Evolutionary conservation across 2,329 filamentous ascomycete genomes (phyloP), one percentile per base, ranked within the genome.

Genomic region (Huntiella abstrusa): DNA sequence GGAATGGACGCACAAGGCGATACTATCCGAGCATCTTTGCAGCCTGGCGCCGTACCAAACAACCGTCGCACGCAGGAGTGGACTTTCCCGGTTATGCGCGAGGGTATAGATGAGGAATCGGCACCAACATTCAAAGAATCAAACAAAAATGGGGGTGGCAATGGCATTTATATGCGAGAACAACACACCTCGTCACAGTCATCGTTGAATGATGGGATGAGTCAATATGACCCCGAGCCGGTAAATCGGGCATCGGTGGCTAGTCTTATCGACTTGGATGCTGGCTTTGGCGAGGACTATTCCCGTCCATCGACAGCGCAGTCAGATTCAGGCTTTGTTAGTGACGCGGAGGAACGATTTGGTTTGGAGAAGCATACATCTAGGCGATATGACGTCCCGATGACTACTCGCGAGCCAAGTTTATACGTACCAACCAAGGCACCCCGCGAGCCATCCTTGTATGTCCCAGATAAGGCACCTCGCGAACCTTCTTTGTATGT

Each of bases 11-110:
- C 41, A 13, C 45, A 35, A 37, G 45, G 37, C 22, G 45, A 50
- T 33, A 50, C 45, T 3, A 50, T 50, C 8, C 41, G 45, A 7
- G 48, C 41, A 12, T 45, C 32, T 11, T 33, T 45, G 15, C 43
- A 45, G 17, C 48, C 45, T 5, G 34, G 17, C 3, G 32, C 22
- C 12, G 17, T 43, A 41, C 15, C 22, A 8, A 55, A 55, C 46
- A 59, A 59, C 52, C 54, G 60, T 12, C 58, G 59, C 38, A 64
- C 61, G 0, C 61, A 63, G 48, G 69, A 72, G 44, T 73, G 70
- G 70, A 71, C 68, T 45, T 74, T 72, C 15, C 45, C 48, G 4
- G 41, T 42, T 32, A 50, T 47, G 45, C 28, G 28, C 10, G 33
- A 41, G 6, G 33, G 41, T 7, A 36, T 45, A 28, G 48, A 49